phyloP scores from a whole-genome alignment of 805 yeast species.

The Starmerella ratchasimensis region DNA sequence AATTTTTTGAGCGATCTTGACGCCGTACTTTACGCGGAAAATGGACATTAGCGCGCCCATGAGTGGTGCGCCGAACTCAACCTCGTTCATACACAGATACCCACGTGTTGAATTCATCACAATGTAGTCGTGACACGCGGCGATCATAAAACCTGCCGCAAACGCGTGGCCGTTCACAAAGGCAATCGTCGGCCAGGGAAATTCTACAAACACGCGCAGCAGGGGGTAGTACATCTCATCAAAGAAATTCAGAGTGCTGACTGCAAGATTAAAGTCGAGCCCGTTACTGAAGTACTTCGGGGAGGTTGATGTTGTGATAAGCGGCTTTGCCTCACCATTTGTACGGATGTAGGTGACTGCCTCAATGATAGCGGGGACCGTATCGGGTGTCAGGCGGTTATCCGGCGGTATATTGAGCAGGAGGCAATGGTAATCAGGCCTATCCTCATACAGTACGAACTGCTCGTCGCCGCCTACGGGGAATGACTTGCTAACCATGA shows the following conservation, averaged over 20 bases:
- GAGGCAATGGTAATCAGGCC: constrained; percentile 23
- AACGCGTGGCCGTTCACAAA: constrained; percentile 30
- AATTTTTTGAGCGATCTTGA: constrained; percentile 22
- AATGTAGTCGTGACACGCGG: constrained; percentile 29
- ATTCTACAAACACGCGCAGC: constrained; percentile 26
- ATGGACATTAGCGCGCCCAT: constrained; percentile 27
- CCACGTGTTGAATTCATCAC: constrained; percentile 30
- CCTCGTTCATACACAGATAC: constrained; percentile 30
- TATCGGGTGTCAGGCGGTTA: constrained; percentile 26
- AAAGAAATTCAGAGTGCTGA: constrained; percentile 26
- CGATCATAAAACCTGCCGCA: constrained; percentile 31
- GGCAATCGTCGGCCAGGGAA: constrained; percentile 33
- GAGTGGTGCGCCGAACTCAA: constrained; percentile 29
- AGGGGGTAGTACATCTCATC: constrained; percentile 24
- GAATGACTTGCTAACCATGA: too few species aligned
- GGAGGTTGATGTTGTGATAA: constrained; percentile 27
- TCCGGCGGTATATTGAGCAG: constrained; percentile 27
- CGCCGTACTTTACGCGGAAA: constrained; percentile 24
- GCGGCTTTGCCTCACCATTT: constrained; percentile 23
- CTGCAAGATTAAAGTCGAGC: constrained; percentile 27
- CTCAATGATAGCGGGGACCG: constrained; percentile 25
- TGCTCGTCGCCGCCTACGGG: too few species aligned
- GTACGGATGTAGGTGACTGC: constrained; percentile 24
- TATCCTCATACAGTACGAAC: constrained; percentile 13
- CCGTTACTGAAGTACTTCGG: constrained; percentile 31